Evolutionary conservation across 2,329 filamentous ascomycete species (phyloP).

Genomic region (Calonectria montana): DNA sequence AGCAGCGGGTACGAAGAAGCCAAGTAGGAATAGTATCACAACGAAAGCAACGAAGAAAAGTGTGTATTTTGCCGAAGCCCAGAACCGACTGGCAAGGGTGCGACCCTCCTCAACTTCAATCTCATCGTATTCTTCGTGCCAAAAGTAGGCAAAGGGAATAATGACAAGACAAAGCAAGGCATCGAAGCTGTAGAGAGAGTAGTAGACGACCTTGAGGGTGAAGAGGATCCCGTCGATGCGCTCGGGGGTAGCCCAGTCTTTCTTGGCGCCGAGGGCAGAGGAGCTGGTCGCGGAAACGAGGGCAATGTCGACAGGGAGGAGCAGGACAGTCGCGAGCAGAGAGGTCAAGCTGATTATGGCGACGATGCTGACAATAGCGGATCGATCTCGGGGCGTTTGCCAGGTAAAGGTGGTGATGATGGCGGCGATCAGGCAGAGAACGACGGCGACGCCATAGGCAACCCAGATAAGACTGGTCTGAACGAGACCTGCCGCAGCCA

Average conservation of each 20-base stretch:
- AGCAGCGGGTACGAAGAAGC: constrained; percentile 91
- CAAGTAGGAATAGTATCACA: constrained; percentile 86
- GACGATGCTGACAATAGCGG: constrained; percentile 82
- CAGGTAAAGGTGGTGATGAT: constrained; percentile 91
- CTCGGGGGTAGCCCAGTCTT: constrained; percentile 92
- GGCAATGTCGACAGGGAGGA: constrained; percentile 95
- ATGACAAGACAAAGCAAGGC: constrained; percentile 88
- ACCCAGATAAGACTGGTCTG: constrained; percentile 96
- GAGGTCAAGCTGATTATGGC: constrained; percentile 89
- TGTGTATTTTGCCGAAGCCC: constrained; percentile 92
- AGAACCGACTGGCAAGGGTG: constrained; percentile 76
- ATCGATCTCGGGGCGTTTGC: constrained; percentile 89
- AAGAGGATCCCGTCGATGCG: constrained; percentile 81
- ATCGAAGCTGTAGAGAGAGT: constrained; percentile 91
- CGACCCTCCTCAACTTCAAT: constrained; percentile 85
- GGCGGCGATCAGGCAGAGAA: constrained; percentile 79
- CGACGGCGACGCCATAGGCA: constrained; percentile 86
- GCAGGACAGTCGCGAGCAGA: constrained; percentile 89
- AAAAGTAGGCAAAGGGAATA: constrained; percentile 97
- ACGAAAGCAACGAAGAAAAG: constrained; percentile 84
- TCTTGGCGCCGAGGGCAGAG: constrained; percentile 81
- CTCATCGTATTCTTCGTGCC: constrained; percentile 97
- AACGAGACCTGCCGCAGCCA: constrained; percentile 70
- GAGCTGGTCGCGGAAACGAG: constrained; percentile 90
- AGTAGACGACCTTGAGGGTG: constrained; percentile 90